These are phyloP conservation scores for Salvia sclarea DNA, from an alignment of 305 asterid species.

Conservation along the genomic window DNA sequence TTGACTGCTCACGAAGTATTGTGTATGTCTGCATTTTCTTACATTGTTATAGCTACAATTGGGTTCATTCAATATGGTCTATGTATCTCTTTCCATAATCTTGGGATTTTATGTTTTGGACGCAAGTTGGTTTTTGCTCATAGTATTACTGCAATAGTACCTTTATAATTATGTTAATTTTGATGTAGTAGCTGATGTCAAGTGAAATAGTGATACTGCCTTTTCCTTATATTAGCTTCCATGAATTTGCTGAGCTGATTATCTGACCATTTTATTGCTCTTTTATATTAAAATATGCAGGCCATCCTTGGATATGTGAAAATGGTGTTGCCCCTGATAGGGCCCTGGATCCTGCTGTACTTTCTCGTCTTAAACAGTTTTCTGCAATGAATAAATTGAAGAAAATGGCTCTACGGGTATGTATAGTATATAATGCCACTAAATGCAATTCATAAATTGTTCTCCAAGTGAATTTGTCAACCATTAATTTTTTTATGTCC, in stretches of 20 bases:
- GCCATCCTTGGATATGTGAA: conserved; percentile 89
- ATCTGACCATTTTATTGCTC: conserved; percentile 8
- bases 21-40: conserved; percentile 48
- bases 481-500: conserved; percentile 3
- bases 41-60: conserved; percentile 8
- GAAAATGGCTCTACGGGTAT: conserved; percentile 95
- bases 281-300: conserved; percentile 37
- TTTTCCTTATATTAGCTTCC: neutral
- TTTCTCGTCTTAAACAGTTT: conserved; percentile 82
- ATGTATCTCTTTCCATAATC: conserved; percentile 8
- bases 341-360: conserved; percentile 80
- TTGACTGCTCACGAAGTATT: conserved; percentile 82
- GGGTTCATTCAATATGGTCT: conserved; percentile 1
- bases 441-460: neutral
- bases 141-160: neutral
- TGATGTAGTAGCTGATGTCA: neutral
- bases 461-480: conserved; percentile 7
- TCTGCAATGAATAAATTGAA: conserved; percentile 87
- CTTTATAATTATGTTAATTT: conserved; percentile 3
- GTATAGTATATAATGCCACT: conserved; percentile 23
- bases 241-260: conserved; percentile 15
- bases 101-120: neutral
- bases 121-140: neutral
- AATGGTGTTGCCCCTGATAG: conserved; percentile 91
- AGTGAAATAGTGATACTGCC: neutral